Conservation (phyloP, 2,329 filamentous ascomycete species). For the Tolypocladium tundrense region DNA sequence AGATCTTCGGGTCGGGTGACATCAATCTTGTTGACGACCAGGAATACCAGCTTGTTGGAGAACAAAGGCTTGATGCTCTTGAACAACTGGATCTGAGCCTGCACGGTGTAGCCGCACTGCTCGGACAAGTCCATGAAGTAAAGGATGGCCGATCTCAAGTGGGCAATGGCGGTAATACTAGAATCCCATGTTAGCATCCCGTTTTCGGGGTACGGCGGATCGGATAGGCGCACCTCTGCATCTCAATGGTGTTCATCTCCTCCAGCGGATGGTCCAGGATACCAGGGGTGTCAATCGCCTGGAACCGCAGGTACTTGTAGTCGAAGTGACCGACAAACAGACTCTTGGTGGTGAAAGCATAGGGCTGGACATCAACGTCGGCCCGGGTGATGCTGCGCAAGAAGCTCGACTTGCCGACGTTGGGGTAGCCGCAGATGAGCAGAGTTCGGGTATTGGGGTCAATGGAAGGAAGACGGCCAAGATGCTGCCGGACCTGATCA, state of each 20-base stretch:
- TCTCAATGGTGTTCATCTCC: conserved; percentile 99
- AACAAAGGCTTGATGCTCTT: conserved; percentile 95
- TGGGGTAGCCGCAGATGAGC: conserved; percentile 94
- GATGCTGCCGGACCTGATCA: conserved; percentile 83
- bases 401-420: conserved; percentile 96
- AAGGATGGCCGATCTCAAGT: conserved; percentile 86
- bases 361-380: conserved; percentile 94
- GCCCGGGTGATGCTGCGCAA: conserved; percentile 83
- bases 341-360: conserved; percentile 96
- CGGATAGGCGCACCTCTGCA: conserved; percentile 50
- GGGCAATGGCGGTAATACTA: conserved; percentile 89
- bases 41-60: conserved; percentile 91
- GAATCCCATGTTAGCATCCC: conserved; percentile 17
- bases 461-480: conserved; percentile 95
- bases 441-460: conserved; percentile 95
- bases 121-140: conserved; percentile 98
- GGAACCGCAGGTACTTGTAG: conserved; percentile 59
- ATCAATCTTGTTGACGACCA: conserved; percentile 98
- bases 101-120: conserved; percentile 90
- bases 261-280: conserved; percentile 95
- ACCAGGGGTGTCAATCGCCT: conserved; percentile 94
- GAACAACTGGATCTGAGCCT: conserved; percentile 89
- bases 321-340: conserved; percentile 97
- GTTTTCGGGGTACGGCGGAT: neutral
- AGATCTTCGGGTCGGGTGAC: conserved; percentile 80